Percentiles rank a stretch among this genome's conserved stretches.
These are phyloP conservation scores for Coniophora puteana DNA, from an alignment of 1,284 basidiomycete genomes.

Conservation along the genomic window DNA sequence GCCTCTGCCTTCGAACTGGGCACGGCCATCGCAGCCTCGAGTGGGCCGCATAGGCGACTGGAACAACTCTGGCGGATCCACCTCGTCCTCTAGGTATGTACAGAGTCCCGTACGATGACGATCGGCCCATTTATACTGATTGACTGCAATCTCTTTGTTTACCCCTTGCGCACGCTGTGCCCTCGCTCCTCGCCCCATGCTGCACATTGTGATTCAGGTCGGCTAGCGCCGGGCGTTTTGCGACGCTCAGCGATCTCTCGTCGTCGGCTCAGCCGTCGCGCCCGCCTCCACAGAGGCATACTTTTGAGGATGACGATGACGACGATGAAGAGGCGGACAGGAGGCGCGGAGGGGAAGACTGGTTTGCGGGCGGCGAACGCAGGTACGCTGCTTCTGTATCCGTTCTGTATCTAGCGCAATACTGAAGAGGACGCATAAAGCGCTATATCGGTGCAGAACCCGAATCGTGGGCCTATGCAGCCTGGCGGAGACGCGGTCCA, in stretches of 20 bases:
- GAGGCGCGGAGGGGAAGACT: slow-evolving; percentile 51
- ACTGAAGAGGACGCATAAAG: slow-evolving; percentile 36
- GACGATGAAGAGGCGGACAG: slow-evolving; percentile 38
- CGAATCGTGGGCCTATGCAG: slow-evolving; percentile 44
- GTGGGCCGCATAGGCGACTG: slow-evolving; percentile 36
- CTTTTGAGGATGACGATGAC: slow-evolving; percentile 48
- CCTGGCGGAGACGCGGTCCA: slow-evolving; percentile 72
- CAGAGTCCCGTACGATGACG: neutral
- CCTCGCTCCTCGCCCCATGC: no score
- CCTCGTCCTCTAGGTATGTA: slow-evolving; percentile 10
- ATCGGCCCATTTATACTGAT: no score
- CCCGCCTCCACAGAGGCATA: slow-evolving; percentile 12
- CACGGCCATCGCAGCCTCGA: slow-evolving; percentile 32
- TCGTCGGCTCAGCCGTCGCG: slow-evolving; percentile 11
- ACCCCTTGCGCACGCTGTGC: no score
- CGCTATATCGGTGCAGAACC: slow-evolving; percentile 89
- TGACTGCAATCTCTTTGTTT: neutral
- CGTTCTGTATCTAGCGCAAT: neutral
- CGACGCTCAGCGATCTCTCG: slow-evolving; percentile 18
- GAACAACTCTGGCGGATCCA: slow-evolving; percentile 8
- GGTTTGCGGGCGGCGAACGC: slow-evolving; percentile 85
- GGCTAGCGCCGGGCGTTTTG: slow-evolving; percentile 14
- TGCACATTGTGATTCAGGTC: no score
- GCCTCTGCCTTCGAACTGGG: slow-evolving; percentile 45
- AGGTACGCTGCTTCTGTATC: slow-evolving; percentile 45